Base-by-base conservation (phyloP, 352 stramenopile species). In the Phytopythium sindhum region DNA sequence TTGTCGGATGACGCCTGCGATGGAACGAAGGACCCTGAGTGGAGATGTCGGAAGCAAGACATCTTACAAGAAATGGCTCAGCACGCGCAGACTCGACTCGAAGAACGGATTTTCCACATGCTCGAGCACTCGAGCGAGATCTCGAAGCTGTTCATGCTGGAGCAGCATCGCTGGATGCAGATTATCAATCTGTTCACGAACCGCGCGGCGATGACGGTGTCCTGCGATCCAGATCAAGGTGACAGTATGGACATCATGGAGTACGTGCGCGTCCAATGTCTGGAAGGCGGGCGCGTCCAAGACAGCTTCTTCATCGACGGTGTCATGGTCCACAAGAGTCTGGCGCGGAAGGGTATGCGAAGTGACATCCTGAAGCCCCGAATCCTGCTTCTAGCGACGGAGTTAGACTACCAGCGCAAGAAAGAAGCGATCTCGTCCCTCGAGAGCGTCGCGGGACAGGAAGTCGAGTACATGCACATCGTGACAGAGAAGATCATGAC, bases 401-500 rank as follows among this genome's bases (percentile, higher is more conserved):
- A 81, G 26, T 69, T 96, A 21, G 88, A 96, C 52, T 96, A 93
- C 33, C 88, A 96, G 63, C 80, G 86, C 42, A 89, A 90, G 56
- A 93, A 93, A 57, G 84, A 93, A 41, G 81, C 72, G 6, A 91
- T 96, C 23, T 85, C 86, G 24, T 93, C 86, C 15, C 64, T 96
- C 26, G 88, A 96, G 64, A 89, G 80, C 60, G 88, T 96, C 29
- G 88, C 86, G 0, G 75, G 75, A 1, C 86, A 95, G 76, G 88
- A 96, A 79, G 72, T 92, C 35, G 88, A 96, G 74, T 96, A 96
- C 67, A 96, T 96, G 88, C 86, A 93, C 57, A 91, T 96, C 14
- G 85, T 92, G n/a, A 86, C 81, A 1, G 88, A 94, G 60, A 96
- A 96, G 57, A 92, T 96, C 44, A 75, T 92, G 76, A 94, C 83